These are phyloP conservation scores for Zoysia matrella DNA, from an alignment of 202 grass and related monocot species.

Conservation along the genomic window DNA sequence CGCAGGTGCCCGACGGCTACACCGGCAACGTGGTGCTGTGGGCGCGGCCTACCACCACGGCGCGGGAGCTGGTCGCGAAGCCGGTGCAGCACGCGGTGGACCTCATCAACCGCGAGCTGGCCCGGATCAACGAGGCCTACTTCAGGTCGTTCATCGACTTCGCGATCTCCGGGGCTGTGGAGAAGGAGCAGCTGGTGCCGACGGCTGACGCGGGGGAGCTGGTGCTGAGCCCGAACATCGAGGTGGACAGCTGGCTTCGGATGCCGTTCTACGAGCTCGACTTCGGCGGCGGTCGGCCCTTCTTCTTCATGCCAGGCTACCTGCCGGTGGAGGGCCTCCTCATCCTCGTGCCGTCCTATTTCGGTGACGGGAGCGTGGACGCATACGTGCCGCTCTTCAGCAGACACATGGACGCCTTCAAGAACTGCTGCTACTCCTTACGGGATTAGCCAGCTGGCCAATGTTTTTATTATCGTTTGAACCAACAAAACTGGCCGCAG, in stretches of 20 bases:
- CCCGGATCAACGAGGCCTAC: too few relatives aligned
- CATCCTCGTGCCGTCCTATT: too few relatives aligned
- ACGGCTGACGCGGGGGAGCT: conserved; percentile 9
- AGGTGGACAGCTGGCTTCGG: conserved; percentile 18
- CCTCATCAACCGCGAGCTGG: too few relatives aligned
- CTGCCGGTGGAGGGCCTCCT: too few relatives aligned
- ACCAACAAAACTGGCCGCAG: too few relatives aligned
- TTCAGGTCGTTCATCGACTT: conserved; percentile 8
- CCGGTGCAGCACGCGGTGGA: background rate
- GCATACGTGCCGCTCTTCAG: too few relatives aligned
- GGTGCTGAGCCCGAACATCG: conserved; percentile 3
- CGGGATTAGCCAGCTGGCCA: too few relatives aligned
- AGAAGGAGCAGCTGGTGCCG: conserved; percentile 1
- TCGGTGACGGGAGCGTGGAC: too few relatives aligned
- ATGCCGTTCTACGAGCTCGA: conserved; percentile 21
- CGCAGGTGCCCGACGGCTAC: conserved; percentile 43
- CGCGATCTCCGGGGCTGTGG: conserved; percentile 3
- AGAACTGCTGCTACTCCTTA: background rate
- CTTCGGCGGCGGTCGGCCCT: background rate
- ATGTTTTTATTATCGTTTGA: too few relatives aligned
- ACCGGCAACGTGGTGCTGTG: conserved; percentile 65
- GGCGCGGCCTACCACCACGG: conserved; percentile 39
- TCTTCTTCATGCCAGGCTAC: conserved; percentile 19
- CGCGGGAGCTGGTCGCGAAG: conserved; percentile 16
- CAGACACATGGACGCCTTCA: too few relatives aligned